Conservation (phyloP, 2,329 filamentous ascomycete species). For the Aaosphaeria pasadenensis region DNA sequence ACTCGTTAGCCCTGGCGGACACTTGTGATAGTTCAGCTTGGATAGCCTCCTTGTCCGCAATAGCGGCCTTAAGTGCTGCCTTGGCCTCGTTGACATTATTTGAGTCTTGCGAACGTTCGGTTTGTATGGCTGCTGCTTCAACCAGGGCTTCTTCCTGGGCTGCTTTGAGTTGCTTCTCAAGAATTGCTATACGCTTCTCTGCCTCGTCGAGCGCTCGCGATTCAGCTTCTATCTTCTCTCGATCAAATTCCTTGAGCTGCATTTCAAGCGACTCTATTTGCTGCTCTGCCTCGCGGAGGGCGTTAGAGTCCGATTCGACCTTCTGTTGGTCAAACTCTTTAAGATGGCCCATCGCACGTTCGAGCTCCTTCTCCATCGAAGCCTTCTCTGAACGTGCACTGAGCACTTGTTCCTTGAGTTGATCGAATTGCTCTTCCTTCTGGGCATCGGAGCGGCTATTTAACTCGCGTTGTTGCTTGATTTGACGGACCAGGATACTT, state of each 20-base stretch:
- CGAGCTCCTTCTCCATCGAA: slow-evolving; percentile 33
- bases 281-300: slow-evolving; percentile 26
- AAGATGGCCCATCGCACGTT: slow-evolving; percentile 32
- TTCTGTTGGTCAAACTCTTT: slow-evolving; percentile 27
- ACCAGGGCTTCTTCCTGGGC: slow-evolving; percentile 27
- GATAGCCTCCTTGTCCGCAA: slow-evolving; percentile 30
- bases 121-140: slow-evolving; percentile 31
- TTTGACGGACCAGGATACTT: slow-evolving; percentile 81
- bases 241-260: slow-evolving; percentile 19
- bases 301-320: slow-evolving; percentile 14
- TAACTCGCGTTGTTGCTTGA: slow-evolving; percentile 91
- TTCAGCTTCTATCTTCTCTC: slow-evolving; percentile 31
- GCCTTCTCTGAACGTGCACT: slow-evolving; percentile 33
- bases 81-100: slow-evolving; percentile 25
- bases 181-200: slow-evolving; percentile 15
- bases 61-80: slow-evolving; percentile 34
- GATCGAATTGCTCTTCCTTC: slow-evolving; percentile 37
- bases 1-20: slow-evolving; percentile 28
- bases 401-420: slow-evolving; percentile 41
- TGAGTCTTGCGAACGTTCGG: slow-evolving; percentile 33
- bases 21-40: slow-evolving; percentile 34
- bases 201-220: slow-evolving; percentile 29
- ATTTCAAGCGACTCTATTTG: slow-evolving; percentile 16
- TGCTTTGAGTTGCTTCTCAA: slow-evolving; percentile 20
- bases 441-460: slow-evolving; percentile 77